Conservation (phyloP, 2,329 filamentous ascomycete species). For the Xylaria multiplex region DNA sequence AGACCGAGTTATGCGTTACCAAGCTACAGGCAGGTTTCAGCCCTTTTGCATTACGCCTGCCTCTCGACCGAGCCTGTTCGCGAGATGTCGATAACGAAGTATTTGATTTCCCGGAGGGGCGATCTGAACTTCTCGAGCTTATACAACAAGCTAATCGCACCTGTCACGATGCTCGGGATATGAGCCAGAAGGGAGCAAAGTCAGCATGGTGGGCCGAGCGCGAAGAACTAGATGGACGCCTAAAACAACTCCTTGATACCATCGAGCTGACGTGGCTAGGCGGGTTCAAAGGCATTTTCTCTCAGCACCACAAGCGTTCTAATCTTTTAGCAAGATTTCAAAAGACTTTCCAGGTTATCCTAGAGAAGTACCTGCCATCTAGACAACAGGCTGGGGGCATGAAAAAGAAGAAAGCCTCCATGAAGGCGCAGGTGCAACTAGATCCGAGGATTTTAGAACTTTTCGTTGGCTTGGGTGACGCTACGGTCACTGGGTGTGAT, state of each 20-base stretch:
- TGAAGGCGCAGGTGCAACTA: conserved; percentile 60
- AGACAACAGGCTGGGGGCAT: conserved; percentile 70
- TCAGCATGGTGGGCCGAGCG: conserved; percentile 90
- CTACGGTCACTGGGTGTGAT: conserved; percentile 73
- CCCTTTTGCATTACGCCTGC: conserved; percentile 88
- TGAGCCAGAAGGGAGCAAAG: conserved; percentile 78
- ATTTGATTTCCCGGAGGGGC: conserved; percentile 85
- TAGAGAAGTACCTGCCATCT: conserved; percentile 88
- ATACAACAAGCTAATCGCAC: conserved; percentile 84
- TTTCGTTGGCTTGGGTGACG: conserved; percentile 85
- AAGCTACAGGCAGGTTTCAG: conserved; percentile 78
- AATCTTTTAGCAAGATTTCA: conserved; percentile 79
- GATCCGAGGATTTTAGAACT: conserved; percentile 79
- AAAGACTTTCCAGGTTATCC: conserved; percentile 77
- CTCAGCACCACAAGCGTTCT: conserved; percentile 71
- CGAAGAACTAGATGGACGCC: conserved; percentile 78
- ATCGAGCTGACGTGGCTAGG: conserved; percentile 95
- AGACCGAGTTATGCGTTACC: conserved; percentile 88
- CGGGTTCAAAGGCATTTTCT: conserved; percentile 94
- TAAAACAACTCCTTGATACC: conserved; percentile 81
- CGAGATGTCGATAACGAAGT: conserved; percentile 80
- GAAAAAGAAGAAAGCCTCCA: conserved; percentile 57
- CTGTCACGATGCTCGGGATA: conserved; percentile 77
- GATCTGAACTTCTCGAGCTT: conserved; percentile 82
- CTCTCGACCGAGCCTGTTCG: conserved; percentile 82